Percentiles rank a stretch among this genome's conserved stretches.
These are phyloP conservation scores for Zygnema cylindricum DNA, from an alignment of 139 green algal species.

Conservation along the genomic window DNA sequence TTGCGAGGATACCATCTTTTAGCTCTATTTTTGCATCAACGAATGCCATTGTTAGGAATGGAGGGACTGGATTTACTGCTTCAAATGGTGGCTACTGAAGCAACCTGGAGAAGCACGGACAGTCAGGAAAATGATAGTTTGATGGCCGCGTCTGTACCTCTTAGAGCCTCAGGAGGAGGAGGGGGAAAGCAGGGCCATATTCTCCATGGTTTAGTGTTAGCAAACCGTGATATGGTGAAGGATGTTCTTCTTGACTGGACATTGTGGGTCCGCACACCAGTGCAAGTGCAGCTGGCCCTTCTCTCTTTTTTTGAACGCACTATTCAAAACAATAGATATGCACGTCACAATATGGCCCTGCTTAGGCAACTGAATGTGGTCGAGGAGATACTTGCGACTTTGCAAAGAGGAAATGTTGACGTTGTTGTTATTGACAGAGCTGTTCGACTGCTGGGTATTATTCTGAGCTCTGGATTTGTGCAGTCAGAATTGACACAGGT, in stretches of 20 bases:
- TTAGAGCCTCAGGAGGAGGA: too few relatives aligned
- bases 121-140: not conserved
- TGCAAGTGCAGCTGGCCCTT: slow-evolving; percentile 41
- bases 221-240: slow-evolving; percentile 42
- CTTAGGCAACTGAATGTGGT: slow-evolving; percentile 41
- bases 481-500: slow-evolving; percentile 28
- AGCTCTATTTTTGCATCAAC: slow-evolving; percentile 48
- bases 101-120: not conserved
- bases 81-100: slow-evolving; percentile 29
- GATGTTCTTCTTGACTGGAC: slow-evolving; percentile 60
- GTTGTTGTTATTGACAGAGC: slow-evolving; percentile 21
- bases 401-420: slow-evolving; percentile 12
- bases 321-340: slow-evolving; percentile 7
- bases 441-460: slow-evolving; percentile 12
- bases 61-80: slow-evolving; percentile 45
- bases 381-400: slow-evolving; percentile 23
- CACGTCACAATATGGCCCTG: slow-evolving; percentile 47
- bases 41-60: slow-evolving; percentile 27
- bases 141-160: slow-evolving; percentile 10
- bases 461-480: slow-evolving; percentile 38
- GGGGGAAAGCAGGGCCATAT: not conserved
- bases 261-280: slow-evolving; percentile 42
- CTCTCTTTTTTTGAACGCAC: slow-evolving; percentile 36
- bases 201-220: slow-evolving; percentile 7
- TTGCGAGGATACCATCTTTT: slow-evolving; percentile 57